Conservation (phyloP, 495 filamentous ascomycete genomes). For the Penicillium taxi region DNA sequence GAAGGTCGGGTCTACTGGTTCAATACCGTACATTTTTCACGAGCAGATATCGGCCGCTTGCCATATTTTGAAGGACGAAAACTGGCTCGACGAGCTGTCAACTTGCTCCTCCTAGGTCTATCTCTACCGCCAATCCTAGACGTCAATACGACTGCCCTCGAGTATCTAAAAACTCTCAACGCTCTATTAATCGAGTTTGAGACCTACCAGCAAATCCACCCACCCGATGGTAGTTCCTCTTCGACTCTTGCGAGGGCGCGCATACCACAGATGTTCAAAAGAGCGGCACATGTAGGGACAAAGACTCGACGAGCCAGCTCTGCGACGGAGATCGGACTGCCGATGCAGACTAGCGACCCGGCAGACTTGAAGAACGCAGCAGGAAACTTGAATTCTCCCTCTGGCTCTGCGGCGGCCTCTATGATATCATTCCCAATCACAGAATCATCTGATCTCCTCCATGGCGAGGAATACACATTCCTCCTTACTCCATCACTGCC, state of each 20-base stretch:
- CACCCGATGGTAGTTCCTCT: slow-evolving; percentile 60
- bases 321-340: slow-evolving; percentile 56
- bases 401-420: slow-evolving; percentile 30
- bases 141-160: slow-evolving; percentile 65
- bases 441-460: slow-evolving; percentile 47
- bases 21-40: slow-evolving; percentile 87
- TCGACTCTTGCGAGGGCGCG: slow-evolving; percentile 68
- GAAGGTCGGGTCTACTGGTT: slow-evolving; percentile 96
- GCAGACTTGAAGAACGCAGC: slow-evolving; percentile 42
- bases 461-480: slow-evolving; percentile 77
- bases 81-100: slow-evolving; percentile 77
- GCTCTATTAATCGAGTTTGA: slow-evolving; percentile 87
- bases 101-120: slow-evolving; percentile 86
- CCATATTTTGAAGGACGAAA: slow-evolving; percentile 79
- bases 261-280: slow-evolving; percentile 84
- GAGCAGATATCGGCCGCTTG: slow-evolving; percentile 67
- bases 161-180: slow-evolving; percentile 83
- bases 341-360: slow-evolving; percentile 48
- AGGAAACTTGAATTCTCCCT: slow-evolving; percentile 32
- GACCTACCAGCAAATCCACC: slow-evolving; percentile 77
- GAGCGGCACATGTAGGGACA: slow-evolving; percentile 49
- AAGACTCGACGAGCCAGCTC: slow-evolving; percentile 69
- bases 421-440: slow-evolving; percentile 41
- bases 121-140: slow-evolving; percentile 86
- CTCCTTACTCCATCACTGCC: slow-evolving; percentile 86